Base-by-base conservation (phyloP, 768 basidiomycete genomes). In the Boletus vinaceobasis region DNA sequence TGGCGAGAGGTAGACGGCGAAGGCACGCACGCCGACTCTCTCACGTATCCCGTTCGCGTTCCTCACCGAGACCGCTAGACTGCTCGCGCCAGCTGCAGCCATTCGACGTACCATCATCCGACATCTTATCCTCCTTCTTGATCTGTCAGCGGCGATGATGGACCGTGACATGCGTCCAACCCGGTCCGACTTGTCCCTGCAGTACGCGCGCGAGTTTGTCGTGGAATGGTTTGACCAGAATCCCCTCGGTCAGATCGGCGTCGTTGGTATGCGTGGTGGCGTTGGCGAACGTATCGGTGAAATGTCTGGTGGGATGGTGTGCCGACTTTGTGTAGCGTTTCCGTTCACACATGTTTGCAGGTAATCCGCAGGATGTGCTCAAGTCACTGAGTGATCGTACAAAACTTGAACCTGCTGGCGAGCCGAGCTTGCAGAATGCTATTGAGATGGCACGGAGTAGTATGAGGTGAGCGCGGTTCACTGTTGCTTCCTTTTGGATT, bases 171-270 rank as follows among this genome's bases (percentile, higher is more conserved):
- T 96, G 86, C 83, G 96, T 7, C 93, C 95, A 11, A 93, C 91
- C 21, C 83, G 97, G 53, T 95, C 96, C 61, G 95, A 97, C 66
- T 72, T 99, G 32, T 88, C 86, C 63, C 74, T 98, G 42, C 87
- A 94, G 65, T 96, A 95, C 67, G 83, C 93, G 14, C 82, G 93
- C 54, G 91, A 92, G 62, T 99, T 98, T 61, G 80, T 98, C 29
- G 76, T 81, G 7, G 97, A 99, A 69, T 99, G 96, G 95, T 99
- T 98, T 71, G 97, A 99, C 73, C 97, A 98, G 74, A 99, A 99
- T 65, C 97, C 97, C 1, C 78, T 99, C 13, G 95, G 96, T 21
- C 97, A 98, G 72, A 91, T 99, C 59, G 96, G 94, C 2, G 75
- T 98, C 31, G 92, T 98, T 17, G 93, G 91, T 6, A 93, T 98